These are phyloP conservation scores for Malus orientalis DNA, from an alignment of 306 rosid genomes.

Conservation along the genomic window DNA sequence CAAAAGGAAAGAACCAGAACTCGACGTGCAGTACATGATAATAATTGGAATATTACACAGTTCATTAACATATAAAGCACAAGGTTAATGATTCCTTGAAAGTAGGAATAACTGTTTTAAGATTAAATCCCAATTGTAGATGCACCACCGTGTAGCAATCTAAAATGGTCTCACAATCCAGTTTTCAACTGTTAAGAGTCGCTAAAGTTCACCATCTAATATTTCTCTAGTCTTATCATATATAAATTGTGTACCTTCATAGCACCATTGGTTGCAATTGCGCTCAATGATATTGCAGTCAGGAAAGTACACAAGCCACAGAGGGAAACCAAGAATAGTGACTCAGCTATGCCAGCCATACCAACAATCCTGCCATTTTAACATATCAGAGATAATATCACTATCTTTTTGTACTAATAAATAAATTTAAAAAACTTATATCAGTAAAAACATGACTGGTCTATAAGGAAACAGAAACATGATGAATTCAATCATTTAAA, in stretches of 20 bases:
- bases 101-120: background rate
- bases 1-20: background rate
- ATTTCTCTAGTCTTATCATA: background rate
- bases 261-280: slow-evolving; percentile 99
- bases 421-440: background rate
- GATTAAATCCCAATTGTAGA: background rate
- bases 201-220: background rate
- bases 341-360: slow-evolving; percentile 88
- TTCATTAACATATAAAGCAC: background rate
- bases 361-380: slow-evolving; percentile 87
- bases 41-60: background rate
- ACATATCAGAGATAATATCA: slow-evolving; percentile 7
- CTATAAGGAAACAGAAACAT: background rate
- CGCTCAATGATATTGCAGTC: slow-evolving; percentile 91
- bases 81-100: background rate
- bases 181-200: background rate
- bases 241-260: slow-evolving; percentile 64
- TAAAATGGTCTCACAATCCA: background rate
- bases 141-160: background rate
- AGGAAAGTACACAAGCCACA: slow-evolving; percentile 93
- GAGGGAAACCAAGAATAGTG: slow-evolving; percentile 64
- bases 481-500: background rate
- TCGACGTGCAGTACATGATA: background rate
- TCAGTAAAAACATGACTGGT: background rate
- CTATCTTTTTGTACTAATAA: background rate